These are phyloP conservation scores for Mycena leptocephala DNA, from an alignment of 768 basidiomycete species.

Conservation along the genomic window DNA sequence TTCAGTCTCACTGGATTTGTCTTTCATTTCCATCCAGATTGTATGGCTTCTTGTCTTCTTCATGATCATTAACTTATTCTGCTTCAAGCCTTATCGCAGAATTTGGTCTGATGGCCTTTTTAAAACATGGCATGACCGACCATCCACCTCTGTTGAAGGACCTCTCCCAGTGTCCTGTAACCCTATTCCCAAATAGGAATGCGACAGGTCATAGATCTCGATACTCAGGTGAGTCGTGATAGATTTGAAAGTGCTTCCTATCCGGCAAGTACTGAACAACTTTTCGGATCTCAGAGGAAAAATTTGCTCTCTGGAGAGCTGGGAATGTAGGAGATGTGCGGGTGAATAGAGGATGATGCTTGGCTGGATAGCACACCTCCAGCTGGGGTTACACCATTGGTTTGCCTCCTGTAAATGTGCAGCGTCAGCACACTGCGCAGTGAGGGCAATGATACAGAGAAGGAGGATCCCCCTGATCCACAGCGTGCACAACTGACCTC, in stretches of 20 bases:
- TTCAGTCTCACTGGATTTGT: neutral
- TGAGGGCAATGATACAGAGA: neutral
- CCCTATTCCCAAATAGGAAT: neutral
- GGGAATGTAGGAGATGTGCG: neutral
- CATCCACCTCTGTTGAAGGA: too few species aligned
- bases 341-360: neutral
- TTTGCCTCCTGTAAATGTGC: neutral
- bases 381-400: neutral
- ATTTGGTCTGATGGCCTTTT: neutral
- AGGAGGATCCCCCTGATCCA: neutral
- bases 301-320: neutral
- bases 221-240: neutral
- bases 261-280: neutral
- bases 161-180: neutral
- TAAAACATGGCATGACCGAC: neutral
- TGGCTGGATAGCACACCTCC: neutral
- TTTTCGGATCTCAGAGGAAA: neutral
- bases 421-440: neutral
- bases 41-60: neutral
- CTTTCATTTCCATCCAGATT: neutral
- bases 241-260: neutral
- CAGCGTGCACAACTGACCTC: neutral
- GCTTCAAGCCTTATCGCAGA: neutral
- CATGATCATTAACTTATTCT: slow-evolving; percentile 5
- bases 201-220: neutral